A percentile compares a stretch with the other conserved stretches of the same genome.
Conservation (phyloP, 2,329 filamentous ascomycete genomes). For the Ascochyta fabae region DNA sequence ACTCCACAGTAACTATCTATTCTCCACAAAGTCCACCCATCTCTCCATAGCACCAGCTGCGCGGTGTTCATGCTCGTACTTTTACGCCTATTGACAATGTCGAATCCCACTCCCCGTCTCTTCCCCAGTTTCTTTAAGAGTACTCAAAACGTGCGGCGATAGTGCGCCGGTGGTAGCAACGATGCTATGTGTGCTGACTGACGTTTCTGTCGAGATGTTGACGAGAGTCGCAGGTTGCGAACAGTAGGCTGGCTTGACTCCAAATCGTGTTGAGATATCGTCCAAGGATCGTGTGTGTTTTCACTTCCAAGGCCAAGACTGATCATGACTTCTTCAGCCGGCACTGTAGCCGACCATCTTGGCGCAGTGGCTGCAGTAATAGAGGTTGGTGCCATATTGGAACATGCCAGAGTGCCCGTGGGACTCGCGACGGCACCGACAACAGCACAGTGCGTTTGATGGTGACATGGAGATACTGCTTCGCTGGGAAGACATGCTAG, state of each 20-base stretch:
- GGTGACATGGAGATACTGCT: constrained; percentile 23
- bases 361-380: constrained; percentile 52
- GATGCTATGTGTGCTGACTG: constrained; percentile 7
- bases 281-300: not conserved
- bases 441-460: constrained; percentile 34
- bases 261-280: not conserved
- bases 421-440: constrained; percentile 45
- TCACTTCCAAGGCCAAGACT: not conserved
- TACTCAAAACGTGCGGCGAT: not conserved
- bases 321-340: constrained; percentile 30
- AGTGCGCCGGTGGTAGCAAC: constrained; percentile 10
- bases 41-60: not conserved
- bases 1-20: not conserved
- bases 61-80: not conserved
- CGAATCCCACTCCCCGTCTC: not conserved
- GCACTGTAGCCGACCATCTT: constrained; percentile 48
- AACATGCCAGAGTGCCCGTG: constrained; percentile 39
- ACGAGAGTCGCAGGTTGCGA: not conserved
- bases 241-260: not conserved
- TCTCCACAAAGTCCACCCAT: not conserved
- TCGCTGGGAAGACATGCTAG: constrained; percentile 17
- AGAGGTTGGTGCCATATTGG: constrained; percentile 48
- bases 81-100: not conserved
- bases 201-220: not conserved
- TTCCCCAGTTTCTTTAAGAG: not conserved